These are phyloP conservation scores for Fraxinus greggii DNA, from an alignment of 305 asterid genomes.

Conservation along the genomic window DNA sequence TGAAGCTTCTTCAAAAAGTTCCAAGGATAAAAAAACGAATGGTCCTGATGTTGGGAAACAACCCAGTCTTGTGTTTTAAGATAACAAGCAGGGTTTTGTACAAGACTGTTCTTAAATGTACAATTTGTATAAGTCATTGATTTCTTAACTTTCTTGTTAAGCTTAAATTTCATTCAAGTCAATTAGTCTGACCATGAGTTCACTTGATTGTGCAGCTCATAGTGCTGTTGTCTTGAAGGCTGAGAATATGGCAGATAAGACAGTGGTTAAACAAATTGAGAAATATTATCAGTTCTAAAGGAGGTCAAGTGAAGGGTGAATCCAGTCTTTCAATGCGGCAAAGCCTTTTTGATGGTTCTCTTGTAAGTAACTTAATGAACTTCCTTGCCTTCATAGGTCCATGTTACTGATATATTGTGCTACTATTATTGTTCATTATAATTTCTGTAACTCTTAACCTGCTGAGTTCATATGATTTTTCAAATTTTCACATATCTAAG, in stretches of 20 bases:
- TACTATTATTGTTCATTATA: too few species aligned
- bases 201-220: constrained; percentile 60
- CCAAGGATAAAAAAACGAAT: constrained; percentile 86
- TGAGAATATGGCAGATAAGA: constrained; percentile 75
- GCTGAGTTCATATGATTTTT: too few species aligned
- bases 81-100: constrained; percentile 77
- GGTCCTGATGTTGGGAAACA: constrained; percentile 60
- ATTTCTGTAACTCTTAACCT: too few species aligned
- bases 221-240: constrained; percentile 91
- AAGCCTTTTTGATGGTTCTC: constrained; percentile 90
- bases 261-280: constrained; percentile 75
- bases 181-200: constrained; percentile 8
- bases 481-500: background rate
- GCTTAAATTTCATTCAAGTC: background rate
- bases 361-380: constrained; percentile 47
- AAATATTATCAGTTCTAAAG: constrained; percentile 77
- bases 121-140: background rate
- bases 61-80: constrained; percentile 78
- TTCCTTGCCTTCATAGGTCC: constrained; percentile 3
- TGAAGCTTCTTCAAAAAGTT: constrained; percentile 72
- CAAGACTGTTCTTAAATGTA: constrained; percentile 91
- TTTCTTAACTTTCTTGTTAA: too few species aligned
- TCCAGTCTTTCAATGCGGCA: constrained; percentile 68
- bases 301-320: constrained; percentile 90
- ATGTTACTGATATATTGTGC: too few species aligned